phyloP scores from a whole-genome alignment of 2,329 filamentous ascomycete species.

The Camptophora hylomeconis region DNA sequence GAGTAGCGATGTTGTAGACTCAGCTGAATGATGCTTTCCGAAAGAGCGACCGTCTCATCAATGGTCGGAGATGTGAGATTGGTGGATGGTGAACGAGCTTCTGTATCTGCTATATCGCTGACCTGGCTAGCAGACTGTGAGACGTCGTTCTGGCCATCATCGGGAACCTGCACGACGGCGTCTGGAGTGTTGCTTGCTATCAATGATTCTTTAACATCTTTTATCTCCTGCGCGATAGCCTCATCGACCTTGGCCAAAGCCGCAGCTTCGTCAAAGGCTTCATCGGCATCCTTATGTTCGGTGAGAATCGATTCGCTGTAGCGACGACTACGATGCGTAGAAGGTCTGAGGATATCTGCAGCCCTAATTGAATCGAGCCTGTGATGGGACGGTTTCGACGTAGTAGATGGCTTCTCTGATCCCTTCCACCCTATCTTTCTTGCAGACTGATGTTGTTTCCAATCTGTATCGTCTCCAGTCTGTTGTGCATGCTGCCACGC shows the following conservation, averaged over 20 bases:
- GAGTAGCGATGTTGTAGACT: slow-evolving; percentile 60
- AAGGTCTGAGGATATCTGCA: slow-evolving; percentile 13
- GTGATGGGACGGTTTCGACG: slow-evolving; percentile 17
- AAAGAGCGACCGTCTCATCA: slow-evolving; percentile 56
- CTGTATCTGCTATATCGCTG: slow-evolving; percentile 7
- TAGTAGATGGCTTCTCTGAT: slow-evolving; percentile 21
- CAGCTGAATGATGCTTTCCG: slow-evolving; percentile 64
- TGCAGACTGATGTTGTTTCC: slow-evolving; percentile 82
- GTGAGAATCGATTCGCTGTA: slow-evolving; percentile 45
- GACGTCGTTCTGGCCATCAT: slow-evolving; percentile 16
- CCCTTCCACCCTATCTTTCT: slow-evolving; percentile 81
- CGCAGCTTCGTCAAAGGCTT: slow-evolving; percentile 32
- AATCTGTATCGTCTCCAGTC: slow-evolving; percentile 61
- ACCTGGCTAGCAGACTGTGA: slow-evolving; percentile 2
- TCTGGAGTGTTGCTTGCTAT: slow-evolving; percentile 19
- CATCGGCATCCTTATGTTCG: slow-evolving; percentile 45
- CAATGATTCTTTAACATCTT: slow-evolving; percentile 40
- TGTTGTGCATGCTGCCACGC: slow-evolving; percentile 70
- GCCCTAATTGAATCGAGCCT: slow-evolving; percentile 15
- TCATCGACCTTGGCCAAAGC: slow-evolving; percentile 70
- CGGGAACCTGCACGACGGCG: slow-evolving; percentile 1
- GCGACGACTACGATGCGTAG: slow-evolving; percentile 37
- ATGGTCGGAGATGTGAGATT: slow-evolving; percentile 31
- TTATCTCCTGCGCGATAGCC: slow-evolving; percentile 66
- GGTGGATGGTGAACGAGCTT: slow-evolving; percentile 24